Evolutionary conservation across 768 basidiomycete genomes (phyloP), one percentile per base, ranked within the genome.

Genomic region (Russula virescens): DNA sequence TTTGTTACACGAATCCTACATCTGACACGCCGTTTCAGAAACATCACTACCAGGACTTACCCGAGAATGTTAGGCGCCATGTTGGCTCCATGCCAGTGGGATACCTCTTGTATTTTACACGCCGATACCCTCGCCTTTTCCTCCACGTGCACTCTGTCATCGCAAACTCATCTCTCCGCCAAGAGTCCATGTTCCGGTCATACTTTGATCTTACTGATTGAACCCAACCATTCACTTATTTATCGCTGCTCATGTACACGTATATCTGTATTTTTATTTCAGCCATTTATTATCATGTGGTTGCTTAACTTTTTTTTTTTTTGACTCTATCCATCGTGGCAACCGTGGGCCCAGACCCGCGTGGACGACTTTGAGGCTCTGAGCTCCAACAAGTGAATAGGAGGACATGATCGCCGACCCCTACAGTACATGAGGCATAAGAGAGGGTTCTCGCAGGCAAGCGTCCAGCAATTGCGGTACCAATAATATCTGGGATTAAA

Each of bases 31-130:
- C 26, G 21, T 35, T 21, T 23, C 69, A 95, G 94, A 96, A 94
- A 89, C 89, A 98, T 66, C 95, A 98, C 71, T 97, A 96, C 71
- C 96, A 98, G 75, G 97, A 99, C 74, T 76, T 99, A 13, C 96
- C 96, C 1, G 92, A 94, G 66, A 85, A 88, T 67, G 91, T 93
- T 57, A 94, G 91, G 71, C 84, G 88, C 46, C 85, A 90, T 74
- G 79, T 98, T 11, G 95, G 96, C 5, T 80, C 89, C 14, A 88
- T 98, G 80, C 97, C 97, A 0, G 87, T 89, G 64, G 96, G 96
- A 13, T 98, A 91, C 78, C 75, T 99, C 57, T 77, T 81, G 1
- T 99, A 98, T 74, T 99, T 98, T 72, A 98, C 96, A 3, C 81
- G 84, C 34, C 85, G 94, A n/a, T 98, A 89, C 76, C 97, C 97